Evolutionary conservation across 1,139 yeast genomes (phyloP), one percentile per base, ranked within the genome.

Genomic region (Kodamaea suecica): DNA sequence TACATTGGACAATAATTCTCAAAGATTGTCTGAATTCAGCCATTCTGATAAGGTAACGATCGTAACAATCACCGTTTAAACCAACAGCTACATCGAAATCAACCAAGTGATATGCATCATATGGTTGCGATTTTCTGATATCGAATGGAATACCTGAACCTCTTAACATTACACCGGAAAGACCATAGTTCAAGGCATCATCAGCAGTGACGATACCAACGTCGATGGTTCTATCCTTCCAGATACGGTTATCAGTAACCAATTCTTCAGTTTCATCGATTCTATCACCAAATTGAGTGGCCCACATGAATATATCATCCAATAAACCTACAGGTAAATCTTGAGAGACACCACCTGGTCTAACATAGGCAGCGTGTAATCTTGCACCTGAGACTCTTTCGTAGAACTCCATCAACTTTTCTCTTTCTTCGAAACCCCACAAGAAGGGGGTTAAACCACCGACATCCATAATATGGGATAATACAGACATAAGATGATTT

Each of bases 371-470:
- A 31, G 87, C 72, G 65, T 86, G 95, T 59, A 86, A 73, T 65
- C 95, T 80, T 23, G 95, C 95, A 47, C 95, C 95, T 25, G 87
- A 78, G 25, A 85, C 95, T 58, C 95, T 79, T 66, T 85, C 95
- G 61, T 86, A 86, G 58, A 85, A 86, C 62, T 86, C 95, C 95
- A 86, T 86, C 57, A 86, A 73, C 66, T 86, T 86, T 63, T 85
- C 95, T 63, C 95, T 80, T 63, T 86, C 95, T 68, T 86, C 95
- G 62, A 86, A 84, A 44, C 95, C 95, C 95, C 95, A 86, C 61
- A 86, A 70, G 73, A 86, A 86, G 36, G 95, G 95, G 29, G 95
- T 86, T 61, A 86, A 73, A 21, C 95, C 95, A 68, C 95, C 95
- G 38, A 86, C 95, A 70, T 86, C 95, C 95, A 86, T 85, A 53